These are phyloP conservation scores for Hemileia vastatrix DNA, from an alignment of 1,284 basidiomycete species.

Conservation along the genomic window DNA sequence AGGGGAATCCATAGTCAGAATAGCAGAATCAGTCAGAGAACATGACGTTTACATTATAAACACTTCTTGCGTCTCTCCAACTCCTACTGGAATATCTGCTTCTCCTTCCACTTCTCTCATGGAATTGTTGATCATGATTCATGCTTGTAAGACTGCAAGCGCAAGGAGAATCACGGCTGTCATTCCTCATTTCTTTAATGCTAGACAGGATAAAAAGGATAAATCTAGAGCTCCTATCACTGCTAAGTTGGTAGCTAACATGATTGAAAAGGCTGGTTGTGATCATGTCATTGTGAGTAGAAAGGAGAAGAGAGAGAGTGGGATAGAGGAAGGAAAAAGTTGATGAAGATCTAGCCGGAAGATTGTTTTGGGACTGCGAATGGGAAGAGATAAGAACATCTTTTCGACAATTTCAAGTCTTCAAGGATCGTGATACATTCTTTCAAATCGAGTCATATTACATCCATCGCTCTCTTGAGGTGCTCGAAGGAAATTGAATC, in stretches of 20 bases:
- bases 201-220: constrained; percentile 99
- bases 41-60: constrained; percentile 99
- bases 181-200: too few species aligned
- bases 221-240: constrained; percentile 97
- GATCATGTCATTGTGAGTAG: constrained; percentile 96
- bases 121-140: constrained; percentile 99
- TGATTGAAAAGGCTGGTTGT: constrained; percentile 93
- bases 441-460: too few species aligned
- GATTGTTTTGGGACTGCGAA: too few species aligned
- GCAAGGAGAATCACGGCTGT: constrained; percentile 94
- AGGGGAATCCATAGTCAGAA: constrained; percentile 83
- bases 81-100: constrained; percentile 32
- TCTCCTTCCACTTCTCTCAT: constrained; percentile 60
- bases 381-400: too few species aligned
- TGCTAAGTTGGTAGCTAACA: constrained; percentile 96
- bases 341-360: too few species aligned
- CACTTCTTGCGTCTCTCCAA: constrained; percentile 65
- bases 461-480: too few species aligned
- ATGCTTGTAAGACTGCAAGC: constrained; percentile 79
- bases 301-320: neutral
- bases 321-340: neutral
- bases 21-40: constrained; percentile 90
- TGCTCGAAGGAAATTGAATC: too few species aligned
- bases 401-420: too few species aligned
- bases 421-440: too few species aligned